phyloP scores from a whole-genome alignment of 768 basidiomycete species.

The Serendipita sp. region DNA sequence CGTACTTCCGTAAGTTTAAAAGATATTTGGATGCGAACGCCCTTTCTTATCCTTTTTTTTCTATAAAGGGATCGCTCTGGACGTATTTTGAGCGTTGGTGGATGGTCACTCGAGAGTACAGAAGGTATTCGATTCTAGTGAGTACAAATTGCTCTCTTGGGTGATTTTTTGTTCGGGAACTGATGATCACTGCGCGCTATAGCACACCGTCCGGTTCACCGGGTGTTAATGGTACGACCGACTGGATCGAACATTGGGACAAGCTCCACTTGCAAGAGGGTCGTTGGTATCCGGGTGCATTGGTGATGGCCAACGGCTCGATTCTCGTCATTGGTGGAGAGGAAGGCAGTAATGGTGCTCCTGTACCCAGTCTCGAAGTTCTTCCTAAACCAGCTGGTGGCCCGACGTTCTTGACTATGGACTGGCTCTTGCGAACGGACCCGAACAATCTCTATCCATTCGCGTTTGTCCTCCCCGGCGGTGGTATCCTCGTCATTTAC shows the following conservation, averaged over 20 bases:
- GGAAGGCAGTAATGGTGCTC: slow-evolving; percentile 47
- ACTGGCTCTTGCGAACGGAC: slow-evolving; percentile 36
- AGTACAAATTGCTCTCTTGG: too few relatives aligned
- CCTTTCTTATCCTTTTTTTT: too few relatives aligned
- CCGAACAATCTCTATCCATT: slow-evolving; percentile 74
- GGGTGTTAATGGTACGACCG: slow-evolving; percentile 42
- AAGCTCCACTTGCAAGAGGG: slow-evolving; percentile 45
- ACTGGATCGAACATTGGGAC: slow-evolving; percentile 60
- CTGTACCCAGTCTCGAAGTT: slow-evolving; percentile 56
- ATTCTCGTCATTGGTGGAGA: slow-evolving; percentile 64
- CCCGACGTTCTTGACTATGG: slow-evolving; percentile 8
- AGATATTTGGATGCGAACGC: too few relatives aligned
- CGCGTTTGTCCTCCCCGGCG: slow-evolving; percentile 52
- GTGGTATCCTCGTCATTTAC: slow-evolving; percentile 57
- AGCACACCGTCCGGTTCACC: not conserved
- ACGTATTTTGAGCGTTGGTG: slow-evolving; percentile 24
- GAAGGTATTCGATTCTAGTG: slow-evolving; percentile 52
- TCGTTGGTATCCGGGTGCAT: slow-evolving; percentile 25
- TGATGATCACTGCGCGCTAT: slow-evolving; percentile 11
- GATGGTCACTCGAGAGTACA: slow-evolving; percentile 55
- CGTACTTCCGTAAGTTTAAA: slow-evolving; percentile 32
- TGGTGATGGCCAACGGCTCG: slow-evolving; percentile 70
- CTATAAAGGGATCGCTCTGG: slow-evolving; percentile 36
- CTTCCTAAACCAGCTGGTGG: slow-evolving; percentile 27
- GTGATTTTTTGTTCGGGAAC: slow-evolving; percentile 39